These are phyloP conservation scores for Crotalaria pallida DNA, from an alignment of 306 rosid species.

Conservation along the genomic window DNA sequence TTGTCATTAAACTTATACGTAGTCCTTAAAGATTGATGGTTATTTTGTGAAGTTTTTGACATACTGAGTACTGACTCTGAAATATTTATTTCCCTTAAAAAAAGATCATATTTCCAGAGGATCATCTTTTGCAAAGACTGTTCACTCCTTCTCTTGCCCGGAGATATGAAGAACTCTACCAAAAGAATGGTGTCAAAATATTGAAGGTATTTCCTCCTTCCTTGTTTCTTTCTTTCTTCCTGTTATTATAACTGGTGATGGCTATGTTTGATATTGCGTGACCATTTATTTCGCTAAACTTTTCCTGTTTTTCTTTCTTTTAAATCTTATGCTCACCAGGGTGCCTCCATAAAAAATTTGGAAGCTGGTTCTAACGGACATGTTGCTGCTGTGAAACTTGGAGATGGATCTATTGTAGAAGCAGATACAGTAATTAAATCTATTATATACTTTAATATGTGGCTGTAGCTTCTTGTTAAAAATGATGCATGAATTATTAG, in stretches of 20 bases:
- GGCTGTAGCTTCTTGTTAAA: not conserved
- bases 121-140: constrained; percentile 71
- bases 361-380: constrained; percentile 72
- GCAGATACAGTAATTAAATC: constrained; percentile 64
- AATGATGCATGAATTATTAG: not conserved
- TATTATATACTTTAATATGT: not conserved
- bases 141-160: constrained; percentile 86
- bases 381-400: constrained; percentile 69
- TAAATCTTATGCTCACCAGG: constrained; percentile 46
- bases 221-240: constrained; percentile 15
- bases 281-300: not conserved
- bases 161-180: constrained; percentile 86
- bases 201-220: constrained; percentile 50
- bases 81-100: constrained; percentile 6
- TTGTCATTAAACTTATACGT: not conserved
- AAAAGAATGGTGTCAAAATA: constrained; percentile 79
- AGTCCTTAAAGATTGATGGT: not conserved
- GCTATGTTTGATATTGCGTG: not conserved
- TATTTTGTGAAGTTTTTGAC: constrained; percentile 25
- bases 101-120: constrained; percentile 78
- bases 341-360: constrained; percentile 61
- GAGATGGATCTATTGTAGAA: constrained; percentile 73
- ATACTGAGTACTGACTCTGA: constrained; percentile 11
- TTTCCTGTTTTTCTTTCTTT: not conserved
- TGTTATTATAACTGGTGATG: not conserved